Evolutionary conservation across 1,139 yeast genomes (phyloP).

Genomic region (Candida tunisiensis): DNA sequence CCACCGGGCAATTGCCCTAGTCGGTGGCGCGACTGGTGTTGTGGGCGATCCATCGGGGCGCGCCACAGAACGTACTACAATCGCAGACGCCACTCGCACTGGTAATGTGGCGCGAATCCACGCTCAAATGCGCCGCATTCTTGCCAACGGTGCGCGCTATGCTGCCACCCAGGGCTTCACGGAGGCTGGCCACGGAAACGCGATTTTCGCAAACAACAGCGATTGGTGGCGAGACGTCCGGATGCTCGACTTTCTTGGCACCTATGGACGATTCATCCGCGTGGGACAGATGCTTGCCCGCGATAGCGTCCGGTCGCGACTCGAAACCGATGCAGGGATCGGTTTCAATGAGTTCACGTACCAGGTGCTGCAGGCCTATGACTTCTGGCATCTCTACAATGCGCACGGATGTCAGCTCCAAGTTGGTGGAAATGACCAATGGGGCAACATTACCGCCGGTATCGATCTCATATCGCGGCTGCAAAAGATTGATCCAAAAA

Average conservation of each 20-base stretch:
- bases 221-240: slow-evolving; percentile 76
- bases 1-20: slow-evolving; percentile 62
- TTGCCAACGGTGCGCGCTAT: slow-evolving; percentile 40
- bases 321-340: slow-evolving; percentile 53
- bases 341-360: slow-evolving; percentile 92
- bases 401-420: slow-evolving; percentile 49
- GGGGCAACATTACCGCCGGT: slow-evolving; percentile 98
- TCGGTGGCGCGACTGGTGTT: slow-evolving; percentile 97
- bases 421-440: slow-evolving; percentile 95
- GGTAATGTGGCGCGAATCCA: slow-evolving; percentile 46
- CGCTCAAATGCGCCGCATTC: slow-evolving; percentile 42
- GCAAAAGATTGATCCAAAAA: slow-evolving; percentile 13
- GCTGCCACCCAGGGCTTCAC: slow-evolving; percentile 38
- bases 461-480: slow-evolving; percentile 68
- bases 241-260: slow-evolving; percentile 61
- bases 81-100: slow-evolving; percentile 34
- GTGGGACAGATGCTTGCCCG: slow-evolving; percentile 79
- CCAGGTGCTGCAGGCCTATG: slow-evolving; percentile 86
- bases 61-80: slow-evolving; percentile 46
- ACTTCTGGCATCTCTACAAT: slow-evolving; percentile 68
- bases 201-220: slow-evolving; percentile 41
- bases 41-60: slow-evolving; percentile 98
- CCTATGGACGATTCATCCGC: slow-evolving; percentile 65
- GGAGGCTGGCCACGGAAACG: slow-evolving; percentile 19
- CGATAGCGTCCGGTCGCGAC: slow-evolving; percentile 68